Evolutionary conservation across 352 stramenopile genomes (phyloP).

Genomic region (Stramenopiles sp.): DNA sequence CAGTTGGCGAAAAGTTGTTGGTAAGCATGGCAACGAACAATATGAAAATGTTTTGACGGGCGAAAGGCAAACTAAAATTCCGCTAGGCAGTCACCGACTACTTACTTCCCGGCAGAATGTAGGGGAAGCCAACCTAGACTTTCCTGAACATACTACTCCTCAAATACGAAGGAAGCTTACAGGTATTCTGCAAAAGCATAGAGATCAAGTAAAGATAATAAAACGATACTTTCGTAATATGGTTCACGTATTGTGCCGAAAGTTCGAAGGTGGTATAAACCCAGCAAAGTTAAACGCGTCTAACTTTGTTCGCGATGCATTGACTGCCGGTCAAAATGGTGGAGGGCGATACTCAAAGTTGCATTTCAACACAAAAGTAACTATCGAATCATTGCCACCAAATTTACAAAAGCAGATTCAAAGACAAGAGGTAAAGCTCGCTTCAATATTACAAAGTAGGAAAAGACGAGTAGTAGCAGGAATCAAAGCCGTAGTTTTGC

Average conservation of each 20-base stretch:
- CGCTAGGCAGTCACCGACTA: too few relatives aligned
- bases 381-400: neutral
- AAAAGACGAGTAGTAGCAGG: neutral
- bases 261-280: neutral
- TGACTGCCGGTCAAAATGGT: neutral
- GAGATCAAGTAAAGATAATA: neutral
- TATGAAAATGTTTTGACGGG: neutral
- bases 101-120: too few relatives aligned
- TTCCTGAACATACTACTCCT: neutral
- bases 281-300: neutral
- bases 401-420: neutral
- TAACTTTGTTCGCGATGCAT: neutral
- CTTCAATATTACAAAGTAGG: neutral
- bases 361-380: neutral
- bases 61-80: neutral
- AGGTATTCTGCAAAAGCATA: neutral
- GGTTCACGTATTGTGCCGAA: neutral
- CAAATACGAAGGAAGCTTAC: neutral
- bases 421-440: neutral
- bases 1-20: neutral
- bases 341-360: neutral
- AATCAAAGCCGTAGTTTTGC: neutral
- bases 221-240: neutral
- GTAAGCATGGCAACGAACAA: neutral
- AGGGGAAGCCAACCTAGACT: neutral